Conservation (phyloP, 805 yeast species). For the Jamesozyma piceae region DNA sequence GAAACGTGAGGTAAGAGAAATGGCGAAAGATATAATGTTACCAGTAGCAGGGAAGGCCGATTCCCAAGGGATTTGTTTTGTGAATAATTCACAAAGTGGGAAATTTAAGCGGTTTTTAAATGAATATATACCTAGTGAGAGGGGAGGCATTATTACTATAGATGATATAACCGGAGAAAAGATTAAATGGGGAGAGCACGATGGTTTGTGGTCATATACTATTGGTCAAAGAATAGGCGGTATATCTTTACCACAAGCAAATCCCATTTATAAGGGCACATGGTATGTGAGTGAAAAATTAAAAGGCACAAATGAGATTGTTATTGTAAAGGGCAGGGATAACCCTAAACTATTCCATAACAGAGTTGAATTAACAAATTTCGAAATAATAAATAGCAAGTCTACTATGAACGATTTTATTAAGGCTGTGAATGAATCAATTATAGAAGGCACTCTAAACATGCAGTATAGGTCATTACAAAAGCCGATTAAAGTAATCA, state of each 20-base stretch:
- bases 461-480: conserved; percentile 74
- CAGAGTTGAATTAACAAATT: conserved; percentile 34
- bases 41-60: conserved; percentile 76
- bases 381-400: conserved; percentile 10
- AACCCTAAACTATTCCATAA: conserved; percentile 46
- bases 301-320: conserved; percentile 54
- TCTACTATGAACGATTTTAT: not conserved
- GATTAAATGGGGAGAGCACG: conserved; percentile 66
- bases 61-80: conserved; percentile 92
- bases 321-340: conserved; percentile 65
- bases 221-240: conserved; percentile 72
- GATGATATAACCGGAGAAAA: conserved; percentile 46
- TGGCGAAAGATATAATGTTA: conserved; percentile 48
- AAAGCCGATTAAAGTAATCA: conserved; percentile 36
- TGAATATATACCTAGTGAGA: conserved; percentile 62
- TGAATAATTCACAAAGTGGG: conserved; percentile 48
- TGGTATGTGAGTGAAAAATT: conserved; percentile 83
- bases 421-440: no score
- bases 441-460: conserved; percentile 21
- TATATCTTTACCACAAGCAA: conserved; percentile 84
- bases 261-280: conserved; percentile 59
- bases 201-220: conserved; percentile 91
- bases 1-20: conserved; percentile 63
- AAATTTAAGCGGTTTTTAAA: conserved; percentile 62
- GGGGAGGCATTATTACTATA: conserved; percentile 64